Base-by-base conservation (phyloP, 495 filamentous ascomycete genomes). In the Paragyromitra xinjiangensis region DNA sequence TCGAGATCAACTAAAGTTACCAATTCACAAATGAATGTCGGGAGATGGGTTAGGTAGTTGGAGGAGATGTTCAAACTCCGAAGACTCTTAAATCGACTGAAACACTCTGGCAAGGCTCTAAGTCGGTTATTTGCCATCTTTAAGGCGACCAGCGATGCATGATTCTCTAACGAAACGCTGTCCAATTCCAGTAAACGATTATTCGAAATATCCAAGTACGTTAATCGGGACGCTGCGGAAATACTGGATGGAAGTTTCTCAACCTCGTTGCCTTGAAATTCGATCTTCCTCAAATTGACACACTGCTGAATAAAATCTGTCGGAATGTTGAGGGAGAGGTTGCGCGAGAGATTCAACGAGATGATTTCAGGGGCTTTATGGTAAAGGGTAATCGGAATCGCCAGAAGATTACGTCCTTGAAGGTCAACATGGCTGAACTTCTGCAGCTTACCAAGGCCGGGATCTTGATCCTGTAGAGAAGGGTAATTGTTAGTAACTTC, bases 251-350 rank as follows among this genome's bases (percentile, higher is more conserved):
- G 95, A n/a, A 98, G 84, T 77, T 90, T 89, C 82, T 91, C 91
- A 4, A 94, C 93, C 78, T 99, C 95, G 81, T 97, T 98, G 78
- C 92, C 92, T 63, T 91, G 91, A 83, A 90, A 99, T 78, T 95
- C 96, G 86, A 99, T 95, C 81, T 99, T 95, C 19, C 95, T 91
- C 42, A 99, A 84, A 81, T 94, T 94, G 62, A 90, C 89, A 83
- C 96, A 99, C 53, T 92, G 90, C 81, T 97, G 93, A 62, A 99
- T 95, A 84, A 99, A 99, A 83, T 99, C 95, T 81, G 93, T 93
- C 0, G 95, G 95, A 14, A 99, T 89, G 83, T 98, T 93, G 58
- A 99, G 87, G 0, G 93, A 93, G 16, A 98, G 88, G 78, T 99
- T 99, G 26, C 91, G 87, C 0, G 95, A 98, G 37, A 99, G 85